Conservation (phyloP, 495 filamentous ascomycete genomes). For the Xylaria curta region DNA sequence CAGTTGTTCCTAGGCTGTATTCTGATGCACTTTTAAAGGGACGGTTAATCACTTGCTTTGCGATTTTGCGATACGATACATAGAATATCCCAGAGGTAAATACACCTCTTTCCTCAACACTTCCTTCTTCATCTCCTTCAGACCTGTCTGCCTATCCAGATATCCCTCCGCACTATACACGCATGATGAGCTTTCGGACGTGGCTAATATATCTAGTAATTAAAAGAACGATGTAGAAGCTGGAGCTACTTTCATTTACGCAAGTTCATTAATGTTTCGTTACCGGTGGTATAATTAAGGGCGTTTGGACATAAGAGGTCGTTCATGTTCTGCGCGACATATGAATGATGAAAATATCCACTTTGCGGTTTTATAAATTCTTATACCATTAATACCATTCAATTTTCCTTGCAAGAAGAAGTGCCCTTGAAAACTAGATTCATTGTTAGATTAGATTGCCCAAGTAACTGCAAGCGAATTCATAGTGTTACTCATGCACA, state of each 20-base stretch:
- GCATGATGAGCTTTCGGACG: background rate
- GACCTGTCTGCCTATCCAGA: background rate
- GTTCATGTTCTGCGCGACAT: background rate
- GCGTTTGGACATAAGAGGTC: slow-evolving; percentile 4
- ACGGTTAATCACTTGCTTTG: slow-evolving; percentile 4
- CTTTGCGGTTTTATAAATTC: background rate
- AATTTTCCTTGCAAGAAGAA: background rate
- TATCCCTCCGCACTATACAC: background rate
- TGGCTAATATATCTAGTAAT: slow-evolving; percentile 13
- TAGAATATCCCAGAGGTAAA: slow-evolving; percentile 18
- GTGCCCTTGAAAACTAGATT: background rate
- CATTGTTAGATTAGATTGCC: background rate
- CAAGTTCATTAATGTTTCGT: background rate
- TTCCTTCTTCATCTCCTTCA: background rate
- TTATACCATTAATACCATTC: slow-evolving; percentile 1
- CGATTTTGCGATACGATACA: slow-evolving; percentile 3
- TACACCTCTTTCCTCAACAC: slow-evolving; percentile 6
- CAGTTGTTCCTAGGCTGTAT: background rate
- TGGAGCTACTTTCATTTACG: background rate
- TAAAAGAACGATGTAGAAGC: slow-evolving; percentile 17
- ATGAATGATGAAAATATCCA: background rate
- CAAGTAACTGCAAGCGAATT: background rate
- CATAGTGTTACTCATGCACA: background rate
- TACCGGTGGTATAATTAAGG: background rate
- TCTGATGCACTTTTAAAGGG: slow-evolving; percentile 23